A percentile compares a stretch with the other conserved stretches of the same genome.
Conservation (phyloP, 2,329 filamentous ascomycete genomes). For the Alternaria solani region DNA sequence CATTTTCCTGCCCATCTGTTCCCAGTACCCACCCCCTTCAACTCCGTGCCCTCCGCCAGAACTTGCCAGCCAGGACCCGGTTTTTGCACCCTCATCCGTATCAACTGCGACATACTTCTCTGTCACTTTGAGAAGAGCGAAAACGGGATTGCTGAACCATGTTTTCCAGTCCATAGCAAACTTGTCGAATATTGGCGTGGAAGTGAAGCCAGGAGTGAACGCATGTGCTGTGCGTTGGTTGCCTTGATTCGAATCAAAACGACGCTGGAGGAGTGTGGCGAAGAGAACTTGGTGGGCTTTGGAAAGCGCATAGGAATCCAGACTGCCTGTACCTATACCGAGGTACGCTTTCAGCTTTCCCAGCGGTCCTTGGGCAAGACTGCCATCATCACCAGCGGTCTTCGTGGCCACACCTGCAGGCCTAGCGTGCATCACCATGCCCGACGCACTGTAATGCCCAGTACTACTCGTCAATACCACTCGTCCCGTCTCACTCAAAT, state of each 20-base stretch:
- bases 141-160: slow-evolving; percentile 21
- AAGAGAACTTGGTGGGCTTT: slow-evolving; percentile 29
- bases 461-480: slow-evolving; percentile 26
- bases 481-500: slow-evolving; percentile 10
- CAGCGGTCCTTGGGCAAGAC: not conserved
- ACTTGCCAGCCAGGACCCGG: slow-evolving; percentile 22
- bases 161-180: slow-evolving; percentile 16
- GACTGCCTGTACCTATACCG: slow-evolving; percentile 1
- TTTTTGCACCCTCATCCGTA: slow-evolving; percentile 24
- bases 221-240: slow-evolving; percentile 13
- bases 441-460: slow-evolving; percentile 5
- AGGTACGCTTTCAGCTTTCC: not conserved
- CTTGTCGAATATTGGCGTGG: slow-evolving; percentile 21
- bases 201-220: slow-evolving; percentile 22
- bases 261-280: slow-evolving; percentile 14
- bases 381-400: not conserved
- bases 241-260: slow-evolving; percentile 1
- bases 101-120: slow-evolving; percentile 17
- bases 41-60: slow-evolving; percentile 9
- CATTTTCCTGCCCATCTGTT: slow-evolving; percentile 12
- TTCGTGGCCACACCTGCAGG: not conserved
- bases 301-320: slow-evolving; percentile 11
- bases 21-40: slow-evolving; percentile 21
- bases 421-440: not conserved
- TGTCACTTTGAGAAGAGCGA: slow-evolving; percentile 16